Conservation (phyloP, 164 flowering plant species). For the Echeveria elegans region DNA sequence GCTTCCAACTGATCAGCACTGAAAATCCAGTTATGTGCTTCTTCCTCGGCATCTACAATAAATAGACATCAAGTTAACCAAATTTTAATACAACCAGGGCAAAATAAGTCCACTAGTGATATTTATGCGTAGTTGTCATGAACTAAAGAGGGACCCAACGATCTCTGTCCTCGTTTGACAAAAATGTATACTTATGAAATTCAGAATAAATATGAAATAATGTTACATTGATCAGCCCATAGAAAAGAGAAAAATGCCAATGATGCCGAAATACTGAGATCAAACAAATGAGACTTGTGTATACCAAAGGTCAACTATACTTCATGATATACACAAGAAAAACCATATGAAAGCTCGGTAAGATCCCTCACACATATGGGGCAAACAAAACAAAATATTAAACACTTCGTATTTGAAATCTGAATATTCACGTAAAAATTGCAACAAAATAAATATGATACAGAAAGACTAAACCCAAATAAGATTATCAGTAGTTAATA, state of each 20-base stretch:
- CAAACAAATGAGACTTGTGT: no score
- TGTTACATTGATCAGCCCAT: no score
- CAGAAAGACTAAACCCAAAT: not conserved
- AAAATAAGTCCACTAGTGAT: not conserved
- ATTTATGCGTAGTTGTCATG: not conserved
- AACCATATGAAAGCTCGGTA: no score
- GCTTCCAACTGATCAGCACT: constrained; percentile 60
- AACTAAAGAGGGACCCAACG: not conserved
- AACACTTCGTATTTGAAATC: not conserved
- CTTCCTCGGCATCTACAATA: constrained; percentile 35
- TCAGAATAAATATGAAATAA: no score
- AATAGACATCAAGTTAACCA: not conserved
- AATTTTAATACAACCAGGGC: not conserved
- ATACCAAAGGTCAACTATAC: no score
- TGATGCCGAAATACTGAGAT: no score
- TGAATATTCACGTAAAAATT: not conserved
- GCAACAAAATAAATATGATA: not conserved
- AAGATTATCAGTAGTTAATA: no score
- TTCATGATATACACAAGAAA: no score
- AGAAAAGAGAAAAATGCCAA: no score
- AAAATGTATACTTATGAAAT: not conserved
- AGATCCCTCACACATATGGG: no score
- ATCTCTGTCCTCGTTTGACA: not conserved
- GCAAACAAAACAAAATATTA: no score
- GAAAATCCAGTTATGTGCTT: constrained; percentile 70